Evolutionary conservation across 2,329 filamentous ascomycete genomes (phyloP).

Genomic region (Claviceps sp.): DNA sequence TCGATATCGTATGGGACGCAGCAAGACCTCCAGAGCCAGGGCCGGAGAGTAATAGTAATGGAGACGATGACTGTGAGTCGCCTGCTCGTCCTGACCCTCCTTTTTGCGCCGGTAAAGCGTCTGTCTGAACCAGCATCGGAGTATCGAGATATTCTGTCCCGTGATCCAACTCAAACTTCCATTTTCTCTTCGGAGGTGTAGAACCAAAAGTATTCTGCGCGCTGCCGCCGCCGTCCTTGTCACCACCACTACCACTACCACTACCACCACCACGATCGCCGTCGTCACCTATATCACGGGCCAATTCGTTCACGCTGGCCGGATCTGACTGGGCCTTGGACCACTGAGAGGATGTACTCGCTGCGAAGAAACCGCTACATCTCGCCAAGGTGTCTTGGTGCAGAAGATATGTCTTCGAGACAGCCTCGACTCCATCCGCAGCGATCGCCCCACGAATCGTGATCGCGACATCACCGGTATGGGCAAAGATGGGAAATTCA

Average conservation of each 20-base stretch:
- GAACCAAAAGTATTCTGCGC: background rate
- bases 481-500: constrained; percentile 76
- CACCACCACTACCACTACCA: background rate
- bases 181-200: constrained; percentile 39
- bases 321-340: constrained; percentile 19
- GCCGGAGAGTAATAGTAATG: no score
- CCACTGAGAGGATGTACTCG: constrained; percentile 71
- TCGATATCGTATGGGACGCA: constrained; percentile 5
- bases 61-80: no score
- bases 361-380: constrained; percentile 33
- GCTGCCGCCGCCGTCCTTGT: no score
- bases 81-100: no score
- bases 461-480: constrained; percentile 89
- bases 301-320: constrained; percentile 30
- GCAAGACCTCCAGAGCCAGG: no score
- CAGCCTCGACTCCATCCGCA: constrained; percentile 34
- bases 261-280: background rate
- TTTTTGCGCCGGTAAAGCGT: no score
- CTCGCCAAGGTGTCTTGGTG: constrained; percentile 73
- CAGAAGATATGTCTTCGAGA: constrained; percentile 70
- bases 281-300: constrained; percentile 18
- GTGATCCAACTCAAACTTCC: constrained; percentile 81
- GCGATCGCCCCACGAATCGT: constrained; percentile 49
- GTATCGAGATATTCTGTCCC: constrained; percentile 54
- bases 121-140: no score